phyloP scores from a whole-genome alignment of 2,329 filamentous ascomycete species.

The Macrophomina tecta region DNA sequence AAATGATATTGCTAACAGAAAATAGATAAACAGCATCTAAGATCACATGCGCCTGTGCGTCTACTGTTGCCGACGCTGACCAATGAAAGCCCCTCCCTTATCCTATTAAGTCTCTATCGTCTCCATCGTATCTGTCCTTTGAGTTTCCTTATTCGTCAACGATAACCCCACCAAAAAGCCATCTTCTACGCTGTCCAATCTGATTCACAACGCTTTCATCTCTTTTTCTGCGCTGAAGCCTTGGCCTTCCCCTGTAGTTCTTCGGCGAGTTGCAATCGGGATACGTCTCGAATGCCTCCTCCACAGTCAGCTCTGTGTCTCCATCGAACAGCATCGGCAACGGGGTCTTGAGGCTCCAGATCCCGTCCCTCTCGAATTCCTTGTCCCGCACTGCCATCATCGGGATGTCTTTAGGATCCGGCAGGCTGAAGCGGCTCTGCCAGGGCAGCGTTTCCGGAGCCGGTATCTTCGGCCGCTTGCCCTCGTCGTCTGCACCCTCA shows the following conservation, averaged over 20 bases:
- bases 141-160: background rate
- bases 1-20: slow-evolving; percentile 17
- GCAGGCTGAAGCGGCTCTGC: background rate
- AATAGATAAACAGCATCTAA: background rate
- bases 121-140: background rate
- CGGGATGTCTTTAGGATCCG: background rate
- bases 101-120: background rate
- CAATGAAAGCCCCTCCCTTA: background rate
- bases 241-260: background rate
- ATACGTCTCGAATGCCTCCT: slow-evolving; percentile 2
- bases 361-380: background rate
- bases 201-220: background rate
- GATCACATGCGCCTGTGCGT: background rate
- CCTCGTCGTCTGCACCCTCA: background rate
- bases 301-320: background rate
- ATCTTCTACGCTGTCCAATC: background rate
- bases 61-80: background rate
- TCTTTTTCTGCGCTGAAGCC: background rate
- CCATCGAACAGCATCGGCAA: background rate
- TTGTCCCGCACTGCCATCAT: background rate
- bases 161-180: background rate
- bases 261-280: background rate
- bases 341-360: background rate
- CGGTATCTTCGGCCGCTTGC: background rate
- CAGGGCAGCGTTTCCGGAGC: background rate